Evolutionary conservation across 2,329 filamentous ascomycete genomes (phyloP).

Genomic region (Acrocalymma vagum): DNA sequence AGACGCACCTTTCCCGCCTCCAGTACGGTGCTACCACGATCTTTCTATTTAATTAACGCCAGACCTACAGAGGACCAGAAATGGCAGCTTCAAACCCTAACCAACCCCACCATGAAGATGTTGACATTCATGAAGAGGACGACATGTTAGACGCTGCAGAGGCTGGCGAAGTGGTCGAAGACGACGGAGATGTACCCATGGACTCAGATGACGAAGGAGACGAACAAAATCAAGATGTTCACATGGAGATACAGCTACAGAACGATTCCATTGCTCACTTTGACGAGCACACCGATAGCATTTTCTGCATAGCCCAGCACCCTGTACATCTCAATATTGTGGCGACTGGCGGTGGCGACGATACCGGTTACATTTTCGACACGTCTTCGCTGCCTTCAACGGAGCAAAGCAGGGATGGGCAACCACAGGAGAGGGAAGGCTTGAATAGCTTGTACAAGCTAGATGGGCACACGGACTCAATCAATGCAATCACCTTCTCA

Average conservation of each 20-base stretch:
- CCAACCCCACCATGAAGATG: slow-evolving; percentile 36
- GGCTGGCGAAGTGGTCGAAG: slow-evolving; percentile 75
- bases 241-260: slow-evolving; percentile 77
- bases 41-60: neutral
- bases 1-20: neutral
- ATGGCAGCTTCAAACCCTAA: slow-evolving; percentile 36
- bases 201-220: slow-evolving; percentile 74
- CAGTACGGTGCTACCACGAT: neutral
- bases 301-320: slow-evolving; percentile 95
- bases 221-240: slow-evolving; percentile 60
- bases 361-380: slow-evolving; percentile 88
- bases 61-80: slow-evolving; percentile 1
- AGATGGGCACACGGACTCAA: slow-evolving; percentile 90
- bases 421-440: slow-evolving; percentile 64
- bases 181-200: slow-evolving; percentile 79
- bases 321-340: slow-evolving; percentile 79
- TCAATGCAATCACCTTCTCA: slow-evolving; percentile 88
- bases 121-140: slow-evolving; percentile 67
- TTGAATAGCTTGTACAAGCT: slow-evolving; percentile 75
- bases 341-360: slow-evolving; percentile 86
- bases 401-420: slow-evolving; percentile 65
- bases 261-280: slow-evolving; percentile 97
- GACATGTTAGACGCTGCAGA: slow-evolving; percentile 81
- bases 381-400: slow-evolving; percentile 70
- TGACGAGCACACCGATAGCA: slow-evolving; percentile 86